Base-by-base conservation (phyloP, 768 basidiomycete species). In the Xerocomus brunneocitrinus region DNA sequence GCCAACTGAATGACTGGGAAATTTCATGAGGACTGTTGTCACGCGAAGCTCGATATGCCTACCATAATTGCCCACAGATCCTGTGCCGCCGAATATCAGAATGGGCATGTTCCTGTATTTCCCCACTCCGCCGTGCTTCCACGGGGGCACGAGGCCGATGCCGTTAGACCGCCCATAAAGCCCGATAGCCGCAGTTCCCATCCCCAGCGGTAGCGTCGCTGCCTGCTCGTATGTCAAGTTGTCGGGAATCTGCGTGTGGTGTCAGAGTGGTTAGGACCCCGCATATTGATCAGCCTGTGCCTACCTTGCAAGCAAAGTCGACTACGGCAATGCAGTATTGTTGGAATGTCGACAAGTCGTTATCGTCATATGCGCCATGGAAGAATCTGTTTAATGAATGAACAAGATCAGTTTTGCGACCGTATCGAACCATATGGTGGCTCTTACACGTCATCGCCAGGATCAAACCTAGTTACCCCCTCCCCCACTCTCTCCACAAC, bases 371-470 rank as follows among this genome's bases (percentile, higher is more conserved):
- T 24, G 62, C 67, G 9, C 75, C 74, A 47, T 74, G 73, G 56
- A 65, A 72, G 54, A 77, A 70, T 31, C 78, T 78, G 52, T 55
- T 52, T 27, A 8, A 57, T 45, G 46, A 52, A 48, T 49, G 41
- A 30, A 61, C 59, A 54, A 66, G 55, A 68, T 70, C 53, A 69
- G 61, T 53, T 35, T 58, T 49, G 50, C 32, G 48, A 47, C 36
- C 22, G 3, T 46, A 54, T 56, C 51, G 42, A 40, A 45, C 42
- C 34, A 44, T 30, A 38, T 31, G 58, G 59, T 32, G 52, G 27
- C 25, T 61, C 76, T 59, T 67, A 80, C 79, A 84, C 79, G 62
- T 73, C 69, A 62, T 83, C 80, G 2, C 81, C 82, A 28, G 71
- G 71, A 54, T 76, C 70, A 61, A 81, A 76, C 31, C 68, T 67